Evolutionary conservation across 805 yeast genomes (phyloP), one percentile per base, ranked within the genome.

Genomic region (Saccharomycopsis vini): DNA sequence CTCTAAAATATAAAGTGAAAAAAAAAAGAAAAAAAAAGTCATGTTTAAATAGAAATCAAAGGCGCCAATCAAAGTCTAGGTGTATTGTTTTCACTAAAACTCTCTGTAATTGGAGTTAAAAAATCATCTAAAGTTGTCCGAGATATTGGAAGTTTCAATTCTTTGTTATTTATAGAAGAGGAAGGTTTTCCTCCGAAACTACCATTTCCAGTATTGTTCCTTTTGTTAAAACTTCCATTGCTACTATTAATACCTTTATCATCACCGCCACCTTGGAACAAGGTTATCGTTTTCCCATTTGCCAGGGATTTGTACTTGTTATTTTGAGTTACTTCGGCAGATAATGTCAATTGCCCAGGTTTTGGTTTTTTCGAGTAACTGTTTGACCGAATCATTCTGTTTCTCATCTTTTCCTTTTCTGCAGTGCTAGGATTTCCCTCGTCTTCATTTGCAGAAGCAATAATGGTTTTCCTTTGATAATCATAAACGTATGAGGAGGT

Each of bases 321-420:
- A 12, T 39, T 43, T 9, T 5, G 30, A 9, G 12, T 30, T n/a
- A n/a, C n/a, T n/a, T n/a, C n/a, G 2, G 18, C 40, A 5, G 41
- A 10, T 9, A 42, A 15, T 13, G 35, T 21, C 16, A 42, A 16
- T 10, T 9, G 18, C 7, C 47, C 50, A 10, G 44, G 40, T 15
- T 36, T 40, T 12, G 47, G 44, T 19, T 36, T 40, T 38, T 46
- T 45, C 5, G 52, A 46, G 23, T 49, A 49, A 31, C 52, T 49
- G 34, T 49, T 49, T 3, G 52, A 38, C 23, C 52, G 33, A 15
- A 34, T 46, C 45, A 49, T 43, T 9, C 40, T 18, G 19, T 45
- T 44, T 21, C 26, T 38, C 2, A 31, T 9, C 5, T 19, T 15
- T 18, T 30, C 43, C 9, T 19, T 15, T 7, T 37, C 43, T 9